Evolutionary conservation across 116 monocot species (phyloP), one percentile per base, ranked within the genome.

Genomic region (Zostera marina): DNA sequence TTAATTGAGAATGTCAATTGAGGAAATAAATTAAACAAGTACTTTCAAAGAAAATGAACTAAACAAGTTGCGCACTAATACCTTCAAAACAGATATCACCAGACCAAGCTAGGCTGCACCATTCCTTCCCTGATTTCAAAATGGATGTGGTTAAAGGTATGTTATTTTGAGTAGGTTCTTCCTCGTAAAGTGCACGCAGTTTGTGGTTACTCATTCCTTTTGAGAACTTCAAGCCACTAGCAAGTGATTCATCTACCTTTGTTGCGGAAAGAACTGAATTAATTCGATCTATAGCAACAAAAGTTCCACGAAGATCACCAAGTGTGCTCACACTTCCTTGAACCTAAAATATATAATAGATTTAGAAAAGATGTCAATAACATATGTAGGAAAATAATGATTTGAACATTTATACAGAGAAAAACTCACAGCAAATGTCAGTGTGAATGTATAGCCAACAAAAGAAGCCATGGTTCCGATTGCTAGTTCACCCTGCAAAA

Each of bases 311-410:
- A 45, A 94, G 78, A 77, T 94, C 88, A 60, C 88, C 93, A 66
- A 94, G 75, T 41, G 93, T 94, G 73, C 82, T 94, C 9, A 94
- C 88, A 67, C 74, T 84, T 41, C 93, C 93, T 94, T 94, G 93
- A 61, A 94, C 93, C 93, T 94, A 74, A 23, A 58, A 58, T 26
- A 9, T 24, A 49, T 66, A n/a, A 24, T 6, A 25, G 46, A 14
- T 19, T 44, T 61, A 47, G 4, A 44, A 25, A 6, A 61, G 14
- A 41, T 1, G 9, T 10, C 22, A 54, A 26, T n/a, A 10, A 42
- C 5, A 8, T 42, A 12, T 21, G 38, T 56, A 32, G 13, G 38
- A 56, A 56, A 38, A 16, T 56, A 19, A 43, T 20, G 23, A 21
- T 46, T 11, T 61, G 17, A 14, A 25, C 15, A 12, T 40, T 8